Conservation (phyloP, 768 basidiomycete genomes). For the Daedalea quercina region DNA sequence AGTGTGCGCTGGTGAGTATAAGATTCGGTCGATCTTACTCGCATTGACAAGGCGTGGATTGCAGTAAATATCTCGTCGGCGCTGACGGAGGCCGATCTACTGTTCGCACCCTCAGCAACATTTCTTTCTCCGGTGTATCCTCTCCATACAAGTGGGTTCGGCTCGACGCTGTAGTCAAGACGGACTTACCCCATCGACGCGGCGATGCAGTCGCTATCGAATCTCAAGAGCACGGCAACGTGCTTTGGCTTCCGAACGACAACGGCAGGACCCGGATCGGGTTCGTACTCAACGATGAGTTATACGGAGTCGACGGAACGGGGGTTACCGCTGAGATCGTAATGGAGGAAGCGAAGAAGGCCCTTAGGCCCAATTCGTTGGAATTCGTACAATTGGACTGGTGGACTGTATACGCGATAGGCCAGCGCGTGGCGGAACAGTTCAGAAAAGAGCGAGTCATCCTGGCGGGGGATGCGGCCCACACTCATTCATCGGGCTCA, state of each 20-base stretch:
- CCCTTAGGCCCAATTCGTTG: not conserved
- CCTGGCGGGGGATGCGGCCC: not conserved
- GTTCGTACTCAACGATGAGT: not conserved
- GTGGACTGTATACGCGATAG: constrained; percentile 1
- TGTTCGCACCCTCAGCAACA: no score
- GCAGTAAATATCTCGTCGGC: no score
- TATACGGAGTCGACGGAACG: not conserved
- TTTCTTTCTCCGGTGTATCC: no score
- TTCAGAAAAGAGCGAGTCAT: not conserved
- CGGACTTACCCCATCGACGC: not conserved
- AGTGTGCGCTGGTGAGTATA: not conserved
- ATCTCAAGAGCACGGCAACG: not conserved
- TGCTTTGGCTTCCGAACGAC: not conserved
- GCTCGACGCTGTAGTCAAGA: not conserved
- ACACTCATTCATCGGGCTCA: not conserved
- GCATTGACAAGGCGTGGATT: no score
- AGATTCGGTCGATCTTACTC: no score
- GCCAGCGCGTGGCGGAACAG: not conserved
- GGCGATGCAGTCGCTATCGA: not conserved
- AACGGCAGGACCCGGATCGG: not conserved
- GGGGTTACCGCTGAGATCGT: not conserved
- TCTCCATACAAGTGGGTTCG: not conserved
- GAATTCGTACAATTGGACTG: not conserved
- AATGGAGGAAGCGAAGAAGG: not conserved
- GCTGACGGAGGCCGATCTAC: no score